Percentiles rank a stretch among this genome's conserved stretches.
phyloP scores from a whole-genome alignment of 352 stramenopile species.

The Thraustochytrium striatum region DNA sequence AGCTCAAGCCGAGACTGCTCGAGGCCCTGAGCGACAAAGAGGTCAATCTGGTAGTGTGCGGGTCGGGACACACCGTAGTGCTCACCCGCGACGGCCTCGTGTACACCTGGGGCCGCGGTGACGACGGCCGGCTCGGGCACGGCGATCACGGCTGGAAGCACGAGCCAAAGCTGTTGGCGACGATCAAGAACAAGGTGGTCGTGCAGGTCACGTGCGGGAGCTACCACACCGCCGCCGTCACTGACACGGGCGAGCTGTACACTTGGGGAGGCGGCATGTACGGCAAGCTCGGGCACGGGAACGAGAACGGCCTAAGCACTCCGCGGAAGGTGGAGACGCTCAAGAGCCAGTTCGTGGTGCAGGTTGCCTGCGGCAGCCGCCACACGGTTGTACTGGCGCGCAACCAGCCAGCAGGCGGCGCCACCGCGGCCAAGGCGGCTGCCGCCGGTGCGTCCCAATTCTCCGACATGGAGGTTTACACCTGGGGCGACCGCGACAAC shows the following conservation, averaged over 20 bases:
- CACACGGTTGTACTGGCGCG: constrained; percentile 84
- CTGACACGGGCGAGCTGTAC: constrained; percentile 81
- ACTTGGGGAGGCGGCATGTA: constrained; percentile 87
- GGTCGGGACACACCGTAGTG: constrained; percentile 47
- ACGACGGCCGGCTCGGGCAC: constrained; percentile 48
- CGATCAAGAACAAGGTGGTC: constrained; percentile 77
- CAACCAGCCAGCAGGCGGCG: constrained; percentile 25
- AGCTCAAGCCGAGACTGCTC: constrained; percentile 37
- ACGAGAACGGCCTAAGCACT: constrained; percentile 85
- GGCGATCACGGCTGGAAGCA: constrained; percentile 79
- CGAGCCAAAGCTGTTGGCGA: constrained; percentile 78
- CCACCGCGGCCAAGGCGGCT: neutral
- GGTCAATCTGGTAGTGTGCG: constrained; percentile 37
- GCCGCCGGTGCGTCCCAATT: neutral
- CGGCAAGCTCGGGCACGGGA: constrained; percentile 72
- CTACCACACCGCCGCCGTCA: constrained; percentile 90
- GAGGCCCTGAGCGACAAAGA: constrained; percentile 36
- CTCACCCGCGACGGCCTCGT: constrained; percentile 40
- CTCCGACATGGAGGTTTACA: constrained; percentile 79
- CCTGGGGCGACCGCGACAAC: constrained; percentile 92
- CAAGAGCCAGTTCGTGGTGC: constrained; percentile 75
- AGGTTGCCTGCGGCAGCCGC: constrained; percentile 87
- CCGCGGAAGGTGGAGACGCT: constrained; percentile 87
- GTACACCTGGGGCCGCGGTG: constrained; percentile 49
- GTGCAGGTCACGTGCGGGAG: constrained; percentile 91